phyloP scores from a whole-genome alignment of 352 stramenopile species.

The Phytophthora rubi region DNA sequence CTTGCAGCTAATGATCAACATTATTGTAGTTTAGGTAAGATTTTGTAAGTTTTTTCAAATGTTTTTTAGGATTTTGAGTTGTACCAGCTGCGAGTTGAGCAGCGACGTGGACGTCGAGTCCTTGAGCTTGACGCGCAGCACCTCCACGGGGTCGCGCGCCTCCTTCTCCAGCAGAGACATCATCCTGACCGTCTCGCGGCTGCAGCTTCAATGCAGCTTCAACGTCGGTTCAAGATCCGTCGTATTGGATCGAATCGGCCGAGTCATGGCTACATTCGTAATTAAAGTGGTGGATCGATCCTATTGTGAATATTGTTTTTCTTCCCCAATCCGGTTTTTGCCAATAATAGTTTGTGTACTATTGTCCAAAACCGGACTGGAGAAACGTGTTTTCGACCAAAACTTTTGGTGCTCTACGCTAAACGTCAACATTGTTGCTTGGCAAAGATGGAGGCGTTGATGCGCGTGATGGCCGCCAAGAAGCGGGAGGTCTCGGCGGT shows the following conservation, averaged over 20 bases:
- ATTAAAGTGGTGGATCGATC: too few relatives aligned
- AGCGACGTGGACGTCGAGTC: slow-evolving; percentile 83
- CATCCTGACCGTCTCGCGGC: neutral
- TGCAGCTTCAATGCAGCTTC: neutral
- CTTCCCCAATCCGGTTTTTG: too few relatives aligned
- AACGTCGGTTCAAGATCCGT: slow-evolving; percentile 1
- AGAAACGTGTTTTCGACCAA: too few relatives aligned
- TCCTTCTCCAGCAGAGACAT: slow-evolving; percentile 88
- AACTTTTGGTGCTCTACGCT: neutral
- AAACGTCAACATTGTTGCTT: neutral
- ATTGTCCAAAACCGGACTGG: too few relatives aligned
- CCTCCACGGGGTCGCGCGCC: slow-evolving; percentile 81
- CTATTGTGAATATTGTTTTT: too few relatives aligned
- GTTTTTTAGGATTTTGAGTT: neutral
- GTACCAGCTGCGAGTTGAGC: slow-evolving; percentile 81
- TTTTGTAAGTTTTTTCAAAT: neutral
- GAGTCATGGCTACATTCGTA: too few relatives aligned
- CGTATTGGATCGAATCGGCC: neutral
- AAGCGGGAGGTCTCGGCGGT: slow-evolving; percentile 77
- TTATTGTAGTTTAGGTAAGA: neutral
- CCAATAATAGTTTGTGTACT: too few relatives aligned
- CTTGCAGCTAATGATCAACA: slow-evolving; percentile 53
- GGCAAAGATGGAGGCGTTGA: slow-evolving; percentile 66
- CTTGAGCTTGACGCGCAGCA: slow-evolving; percentile 84
- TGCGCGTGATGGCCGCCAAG: slow-evolving; percentile 82